Evolutionary conservation across 2,329 filamentous ascomycete species (phyloP), one percentile per base, ranked within the genome.

Genomic region (Ilyonectria destructans): DNA sequence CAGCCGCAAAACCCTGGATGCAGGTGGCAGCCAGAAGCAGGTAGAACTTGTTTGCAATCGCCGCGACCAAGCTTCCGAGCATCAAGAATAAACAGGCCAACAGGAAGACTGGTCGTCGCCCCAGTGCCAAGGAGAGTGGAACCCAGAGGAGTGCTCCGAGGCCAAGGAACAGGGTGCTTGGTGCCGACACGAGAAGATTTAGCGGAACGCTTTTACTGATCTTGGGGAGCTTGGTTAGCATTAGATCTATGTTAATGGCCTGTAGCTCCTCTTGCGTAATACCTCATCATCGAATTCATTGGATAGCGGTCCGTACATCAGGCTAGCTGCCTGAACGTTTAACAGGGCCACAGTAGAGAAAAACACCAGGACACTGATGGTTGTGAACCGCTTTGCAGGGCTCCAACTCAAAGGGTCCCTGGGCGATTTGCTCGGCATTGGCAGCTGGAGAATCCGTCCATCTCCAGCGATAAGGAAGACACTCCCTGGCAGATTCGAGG

Each of bases 341-440:
- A 49, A 40, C 29, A 46, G n/a, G 45, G 15, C 29, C 12, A 60
- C 58, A 6, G 29, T 17, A 2, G 58, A 52, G 46, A 29, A 51
- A 26, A 48, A 51, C 46, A 51, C 26, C 45, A 51, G 21, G 1
- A 23, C 46, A 21, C 21, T 15, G 12, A 51, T 33, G 9, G 45
- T 45, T 2, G 13, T 33, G 17, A 40, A 23, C 3, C 57, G 35
- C 33, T 51, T 60, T 15, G 29, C 19, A 9, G 43, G 33, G 57
- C 46, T 60, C 58, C 58, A 60, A 5, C 31, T 51, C 46, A 60
- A 29, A 2, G 58, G 58, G 46, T 60, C 58, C 1, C 46, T 21
- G 8, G 58, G 31, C 1, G 58, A 60, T 8, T 17, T 52, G 46
- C 58, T 60, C n/a, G 58, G 58, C n/a, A 60, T 60, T 2, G 58